These are phyloP conservation scores for Kwoniella bestiolae DNA, from an alignment of 768 basidiomycete species.

Conservation along the genomic window DNA sequence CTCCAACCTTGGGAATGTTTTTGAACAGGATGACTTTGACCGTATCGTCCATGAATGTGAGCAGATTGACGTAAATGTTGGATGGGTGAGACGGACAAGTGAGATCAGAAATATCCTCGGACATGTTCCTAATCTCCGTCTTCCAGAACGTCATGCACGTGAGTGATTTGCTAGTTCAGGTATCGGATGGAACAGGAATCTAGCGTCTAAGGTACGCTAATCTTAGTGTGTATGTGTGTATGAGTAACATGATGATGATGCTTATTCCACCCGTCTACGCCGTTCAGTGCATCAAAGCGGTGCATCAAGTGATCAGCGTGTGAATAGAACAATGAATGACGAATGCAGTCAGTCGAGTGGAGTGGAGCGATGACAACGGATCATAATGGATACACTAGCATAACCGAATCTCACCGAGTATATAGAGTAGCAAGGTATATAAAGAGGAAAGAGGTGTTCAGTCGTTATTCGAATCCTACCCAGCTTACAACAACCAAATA, in stretches of 20 bases:
- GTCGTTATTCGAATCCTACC: background rate
- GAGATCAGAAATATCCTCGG: slow-evolving; percentile 5
- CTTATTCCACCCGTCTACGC: background rate
- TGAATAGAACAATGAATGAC: background rate
- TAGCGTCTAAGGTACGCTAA: too few relatives aligned
- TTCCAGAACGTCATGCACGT: background rate
- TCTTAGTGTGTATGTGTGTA: background rate
- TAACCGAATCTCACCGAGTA: background rate
- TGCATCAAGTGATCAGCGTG: background rate
- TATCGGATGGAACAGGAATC: background rate
- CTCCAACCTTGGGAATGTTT: too few relatives aligned
- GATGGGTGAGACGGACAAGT: too few relatives aligned
- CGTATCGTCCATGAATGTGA: too few relatives aligned
- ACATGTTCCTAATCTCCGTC: background rate
- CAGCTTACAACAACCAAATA: background rate
- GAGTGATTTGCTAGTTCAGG: background rate
- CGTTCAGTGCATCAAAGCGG: background rate
- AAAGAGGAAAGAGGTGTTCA: background rate
- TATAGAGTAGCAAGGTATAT: background rate
- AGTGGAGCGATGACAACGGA: slow-evolving; percentile 8
- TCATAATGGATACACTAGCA: background rate
- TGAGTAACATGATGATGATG: background rate
- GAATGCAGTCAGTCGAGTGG: too few relatives aligned
- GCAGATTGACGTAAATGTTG: slow-evolving; percentile 4
- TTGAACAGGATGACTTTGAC: too few relatives aligned